Evolutionary conservation across 331 rosid species (phyloP).

Genomic region (Pyrus hybrid): DNA sequence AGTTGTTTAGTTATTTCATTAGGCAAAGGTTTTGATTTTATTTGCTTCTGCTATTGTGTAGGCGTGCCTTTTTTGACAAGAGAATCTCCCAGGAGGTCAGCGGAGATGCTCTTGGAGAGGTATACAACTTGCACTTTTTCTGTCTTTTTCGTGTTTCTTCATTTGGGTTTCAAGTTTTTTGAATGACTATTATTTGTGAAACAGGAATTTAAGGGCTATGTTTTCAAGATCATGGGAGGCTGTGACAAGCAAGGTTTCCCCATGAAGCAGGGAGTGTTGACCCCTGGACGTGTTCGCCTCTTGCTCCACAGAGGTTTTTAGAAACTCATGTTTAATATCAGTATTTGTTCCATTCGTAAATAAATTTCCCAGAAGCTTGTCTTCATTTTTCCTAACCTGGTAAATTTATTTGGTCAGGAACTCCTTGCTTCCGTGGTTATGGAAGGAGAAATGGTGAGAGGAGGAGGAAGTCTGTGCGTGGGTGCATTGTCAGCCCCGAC

Average conservation of each 20-base stretch:
- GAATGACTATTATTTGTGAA: background rate
- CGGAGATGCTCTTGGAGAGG: slow-evolving; percentile 86
- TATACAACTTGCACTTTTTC: background rate
- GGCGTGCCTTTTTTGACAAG: slow-evolving; percentile 84
- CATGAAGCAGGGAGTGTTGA: slow-evolving; percentile 92
- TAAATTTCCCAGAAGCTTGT: background rate
- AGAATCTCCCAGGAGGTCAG: slow-evolving; percentile 88
- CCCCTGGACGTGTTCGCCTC: slow-evolving; percentile 89
- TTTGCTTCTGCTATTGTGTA: background rate
- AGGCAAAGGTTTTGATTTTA: background rate
- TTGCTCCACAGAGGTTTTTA: slow-evolving; percentile 69
- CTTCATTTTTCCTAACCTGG: too few species aligned
- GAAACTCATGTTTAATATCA: background rate
- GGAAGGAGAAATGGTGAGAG: slow-evolving; percentile 53
- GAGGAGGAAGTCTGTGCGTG: slow-evolving; percentile 51
- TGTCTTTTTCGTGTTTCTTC: background rate
- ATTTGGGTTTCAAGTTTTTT: background rate
- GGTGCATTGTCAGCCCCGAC: slow-evolving; percentile 52
- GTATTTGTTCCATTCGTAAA: too few species aligned
- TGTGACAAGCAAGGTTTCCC: slow-evolving; percentile 95
- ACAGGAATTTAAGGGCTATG: slow-evolving; percentile 80
- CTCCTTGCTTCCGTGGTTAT: slow-evolving; percentile 52
- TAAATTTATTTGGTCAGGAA: slow-evolving; percentile 18
- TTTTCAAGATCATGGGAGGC: slow-evolving; percentile 81
- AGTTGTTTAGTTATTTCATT: background rate